These are phyloP conservation scores for Hypoxylon subgilvum DNA, from an alignment of 495 filamentous ascomycete genomes.

Conservation along the genomic window DNA sequence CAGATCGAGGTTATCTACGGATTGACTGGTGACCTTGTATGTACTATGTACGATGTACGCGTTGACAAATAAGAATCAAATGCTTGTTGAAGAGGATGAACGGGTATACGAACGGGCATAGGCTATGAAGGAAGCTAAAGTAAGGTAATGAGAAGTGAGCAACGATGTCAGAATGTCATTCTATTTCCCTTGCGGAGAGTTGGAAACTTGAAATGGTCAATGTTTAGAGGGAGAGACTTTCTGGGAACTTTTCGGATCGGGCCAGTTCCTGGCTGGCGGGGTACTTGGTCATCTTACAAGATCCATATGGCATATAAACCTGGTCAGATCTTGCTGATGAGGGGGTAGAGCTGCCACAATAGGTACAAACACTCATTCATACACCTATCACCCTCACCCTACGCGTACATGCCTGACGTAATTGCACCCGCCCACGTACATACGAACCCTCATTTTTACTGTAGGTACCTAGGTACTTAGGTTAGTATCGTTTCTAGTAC, in stretches of 20 bases:
- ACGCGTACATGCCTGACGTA: constrained; percentile 22
- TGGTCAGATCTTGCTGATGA: constrained; percentile 4
- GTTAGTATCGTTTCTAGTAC: neutral
- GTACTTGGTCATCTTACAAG: constrained; percentile 8
- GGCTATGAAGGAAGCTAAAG: neutral
- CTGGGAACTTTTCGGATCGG: constrained; percentile 6
- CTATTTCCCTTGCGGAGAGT: constrained; percentile 7
- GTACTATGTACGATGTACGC: no score
- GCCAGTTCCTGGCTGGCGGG: constrained; percentile 14
- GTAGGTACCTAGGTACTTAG: neutral
- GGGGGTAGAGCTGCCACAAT: constrained; percentile 5
- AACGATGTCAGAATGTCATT: constrained; percentile 28
- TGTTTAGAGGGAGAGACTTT: neutral
- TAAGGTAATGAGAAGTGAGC: constrained; percentile 7
- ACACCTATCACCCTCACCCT: no score
- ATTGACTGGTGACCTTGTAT: no score
- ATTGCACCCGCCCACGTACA: constrained; percentile 7
- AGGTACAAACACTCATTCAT: neutral
- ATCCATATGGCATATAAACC: no score
- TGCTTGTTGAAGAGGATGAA: neutral
- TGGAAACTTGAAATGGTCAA: neutral
- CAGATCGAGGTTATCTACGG: constrained; percentile 30
- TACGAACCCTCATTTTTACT: no score
- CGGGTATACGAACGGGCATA: no score
- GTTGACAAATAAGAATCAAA: no score